phyloP scores from a whole-genome alignment of 768 basidiomycete species.

The Brasilioporus rufonigricans region DNA sequence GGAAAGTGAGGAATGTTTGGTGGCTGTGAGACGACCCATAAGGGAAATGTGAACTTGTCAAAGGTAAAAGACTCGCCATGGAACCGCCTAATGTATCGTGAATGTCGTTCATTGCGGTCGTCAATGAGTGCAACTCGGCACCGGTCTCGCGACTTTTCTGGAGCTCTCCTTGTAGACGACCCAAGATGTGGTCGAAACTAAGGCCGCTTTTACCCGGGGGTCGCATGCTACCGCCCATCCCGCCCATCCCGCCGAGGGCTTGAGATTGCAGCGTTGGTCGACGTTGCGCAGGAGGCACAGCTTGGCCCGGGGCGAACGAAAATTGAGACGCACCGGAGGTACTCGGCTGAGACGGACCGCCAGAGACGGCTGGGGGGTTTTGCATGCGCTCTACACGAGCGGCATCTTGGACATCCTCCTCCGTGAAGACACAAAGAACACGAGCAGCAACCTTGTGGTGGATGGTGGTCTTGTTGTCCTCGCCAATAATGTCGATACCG shows the following conservation, averaged over 20 bases:
- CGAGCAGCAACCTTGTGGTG: constrained; percentile 99
- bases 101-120: constrained; percentile 82
- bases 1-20: constrained; percentile 63
- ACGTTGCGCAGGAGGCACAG: constrained; percentile 43
- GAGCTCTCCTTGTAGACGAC: constrained; percentile 87
- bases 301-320: constrained; percentile 40
- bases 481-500: constrained; percentile 97
- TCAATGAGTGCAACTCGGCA: constrained; percentile 75
- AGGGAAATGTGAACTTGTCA: neutral
- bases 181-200: constrained; percentile 90
- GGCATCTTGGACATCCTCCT: constrained; percentile 79
- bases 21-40: constrained; percentile 43
- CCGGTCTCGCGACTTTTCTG: constrained; percentile 94
- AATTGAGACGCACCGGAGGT: constrained; percentile 33
- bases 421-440: constrained; percentile 82
- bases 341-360: constrained; percentile 37
- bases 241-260: constrained; percentile 68
- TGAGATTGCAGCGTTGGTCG: constrained; percentile 58
- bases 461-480: constrained; percentile 96
- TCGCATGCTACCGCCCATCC: constrained; percentile 70
- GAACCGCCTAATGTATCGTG: constrained; percentile 87
- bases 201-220: constrained; percentile 81
- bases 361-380: constrained; percentile 31
- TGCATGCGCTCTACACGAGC: constrained; percentile 70
- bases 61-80: constrained; percentile 48